phyloP scores from a whole-genome alignment of 176 grass and related monocot species.

The Lolium multiflorum region DNA sequence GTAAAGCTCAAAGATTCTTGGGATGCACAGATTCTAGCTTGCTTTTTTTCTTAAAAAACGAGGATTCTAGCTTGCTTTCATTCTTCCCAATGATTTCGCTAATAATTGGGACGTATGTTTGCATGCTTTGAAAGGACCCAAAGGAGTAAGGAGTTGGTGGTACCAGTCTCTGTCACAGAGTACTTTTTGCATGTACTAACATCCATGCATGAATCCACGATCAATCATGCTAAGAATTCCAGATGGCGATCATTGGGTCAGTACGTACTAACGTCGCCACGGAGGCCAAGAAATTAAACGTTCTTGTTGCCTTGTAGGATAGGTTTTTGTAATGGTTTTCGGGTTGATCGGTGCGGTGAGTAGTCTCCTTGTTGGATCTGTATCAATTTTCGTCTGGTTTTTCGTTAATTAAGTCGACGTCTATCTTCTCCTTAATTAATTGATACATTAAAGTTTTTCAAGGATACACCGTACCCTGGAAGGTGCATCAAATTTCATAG shows the following conservation, averaged over 20 bases:
- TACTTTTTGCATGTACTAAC: background rate
- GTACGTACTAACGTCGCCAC: background rate
- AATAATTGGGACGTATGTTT: background rate
- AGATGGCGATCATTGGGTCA: constrained; percentile 15
- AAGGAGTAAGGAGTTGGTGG: background rate
- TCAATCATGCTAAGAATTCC: constrained; percentile 19
- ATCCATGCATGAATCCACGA: background rate
- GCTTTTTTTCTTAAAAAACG: background rate
- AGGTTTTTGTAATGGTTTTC: no score
- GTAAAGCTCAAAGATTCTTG: constrained; percentile 57
- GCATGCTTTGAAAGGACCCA: background rate
- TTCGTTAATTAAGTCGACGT: no score
- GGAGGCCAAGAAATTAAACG: background rate
- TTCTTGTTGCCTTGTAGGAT: no score
- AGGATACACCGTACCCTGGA: no score
- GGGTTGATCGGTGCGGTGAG: no score
- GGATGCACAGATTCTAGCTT: background rate
- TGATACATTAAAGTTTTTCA: no score
- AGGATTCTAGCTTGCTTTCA: constrained; percentile 23
- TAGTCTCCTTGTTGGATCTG: no score
- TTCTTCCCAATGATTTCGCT: constrained; percentile 35
- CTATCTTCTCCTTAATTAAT: no score
- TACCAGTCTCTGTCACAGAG: background rate
- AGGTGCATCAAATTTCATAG: no score
- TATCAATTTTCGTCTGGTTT: no score